Conservation (phyloP, 129 eudicot genomes). For the Erigeron canadensis region DNA sequence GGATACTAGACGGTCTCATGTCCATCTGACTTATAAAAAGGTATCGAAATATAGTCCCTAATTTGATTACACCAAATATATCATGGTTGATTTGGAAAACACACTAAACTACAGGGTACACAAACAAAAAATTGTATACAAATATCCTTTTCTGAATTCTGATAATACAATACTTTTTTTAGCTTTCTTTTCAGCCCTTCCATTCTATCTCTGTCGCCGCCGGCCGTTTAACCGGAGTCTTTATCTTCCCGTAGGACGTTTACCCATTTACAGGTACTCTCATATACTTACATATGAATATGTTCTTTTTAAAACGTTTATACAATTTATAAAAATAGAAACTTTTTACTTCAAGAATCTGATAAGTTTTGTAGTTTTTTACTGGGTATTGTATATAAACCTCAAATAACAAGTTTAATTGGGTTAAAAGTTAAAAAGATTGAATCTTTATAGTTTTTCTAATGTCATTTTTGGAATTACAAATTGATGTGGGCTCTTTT, state of each 20-base stretch:
- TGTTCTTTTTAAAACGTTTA: not conserved
- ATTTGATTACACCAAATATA: not conserved
- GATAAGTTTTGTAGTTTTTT: not conserved
- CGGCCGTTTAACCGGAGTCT: constrained; percentile 10
- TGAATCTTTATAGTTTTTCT: not conserved
- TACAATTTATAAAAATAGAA: not conserved
- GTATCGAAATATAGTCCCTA: too few relatives aligned
- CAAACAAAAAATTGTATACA: not conserved
- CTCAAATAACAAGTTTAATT: not conserved
- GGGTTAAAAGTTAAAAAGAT: not conserved
- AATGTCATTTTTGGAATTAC: not conserved
- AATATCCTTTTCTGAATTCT: constrained; percentile 6
- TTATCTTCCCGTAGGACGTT: not conserved
- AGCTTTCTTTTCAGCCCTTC: not conserved
- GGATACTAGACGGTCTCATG: too few relatives aligned
- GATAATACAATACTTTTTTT: not conserved
- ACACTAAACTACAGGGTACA: constrained; percentile 15
- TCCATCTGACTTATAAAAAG: too few relatives aligned
- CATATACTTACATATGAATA: not conserved
- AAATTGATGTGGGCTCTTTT: not conserved
- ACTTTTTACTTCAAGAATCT: not conserved
- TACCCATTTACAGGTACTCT: not conserved
- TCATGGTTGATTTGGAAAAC: constrained; percentile 1
- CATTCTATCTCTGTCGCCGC: constrained; percentile 5
- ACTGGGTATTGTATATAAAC: not conserved